phyloP scores from a whole-genome alignment of 2,329 filamentous ascomycete genomes.

The Phoma sp. region DNA sequence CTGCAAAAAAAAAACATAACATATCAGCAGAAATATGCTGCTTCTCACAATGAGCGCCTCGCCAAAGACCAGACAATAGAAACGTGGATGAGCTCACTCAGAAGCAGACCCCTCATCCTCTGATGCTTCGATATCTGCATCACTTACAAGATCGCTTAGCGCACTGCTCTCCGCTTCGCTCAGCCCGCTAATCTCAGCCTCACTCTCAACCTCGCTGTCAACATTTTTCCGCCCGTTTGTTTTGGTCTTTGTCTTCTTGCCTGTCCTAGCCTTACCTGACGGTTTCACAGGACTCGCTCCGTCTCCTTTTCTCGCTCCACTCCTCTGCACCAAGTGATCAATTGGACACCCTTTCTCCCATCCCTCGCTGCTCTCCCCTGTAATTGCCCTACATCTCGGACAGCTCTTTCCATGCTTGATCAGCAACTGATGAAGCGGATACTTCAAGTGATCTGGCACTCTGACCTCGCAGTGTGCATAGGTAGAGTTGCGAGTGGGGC shows the following conservation, averaged over 20 bases:
- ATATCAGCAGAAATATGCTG: neutral
- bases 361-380: conserved; percentile 63
- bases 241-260: conserved; percentile 20
- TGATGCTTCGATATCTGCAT: conserved; percentile 4
- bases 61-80: neutral
- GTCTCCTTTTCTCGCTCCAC: conserved; percentile 59
- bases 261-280: conserved; percentile 18
- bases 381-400: conserved; percentile 66
- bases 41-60: neutral
- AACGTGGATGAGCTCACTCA: neutral
- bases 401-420: conserved; percentile 69
- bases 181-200: conserved; percentile 35
- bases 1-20: neutral
- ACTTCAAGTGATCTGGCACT: conserved; percentile 68
- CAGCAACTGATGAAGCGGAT: conserved; percentile 66
- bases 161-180: conserved; percentile 34
- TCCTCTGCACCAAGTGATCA: conserved; percentile 66
- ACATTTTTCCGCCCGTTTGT: conserved; percentile 20
- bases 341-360: conserved; percentile 71
- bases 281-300: conserved; percentile 18
- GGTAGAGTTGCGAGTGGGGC: conserved; percentile 58
- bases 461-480: conserved; percentile 67
- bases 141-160: conserved; percentile 15
- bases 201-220: conserved; percentile 33
- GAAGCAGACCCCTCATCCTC: conserved; percentile 3